Base-by-base conservation (phyloP, 1,139 yeast species). In the Nakaseomyces sp. region DNA sequence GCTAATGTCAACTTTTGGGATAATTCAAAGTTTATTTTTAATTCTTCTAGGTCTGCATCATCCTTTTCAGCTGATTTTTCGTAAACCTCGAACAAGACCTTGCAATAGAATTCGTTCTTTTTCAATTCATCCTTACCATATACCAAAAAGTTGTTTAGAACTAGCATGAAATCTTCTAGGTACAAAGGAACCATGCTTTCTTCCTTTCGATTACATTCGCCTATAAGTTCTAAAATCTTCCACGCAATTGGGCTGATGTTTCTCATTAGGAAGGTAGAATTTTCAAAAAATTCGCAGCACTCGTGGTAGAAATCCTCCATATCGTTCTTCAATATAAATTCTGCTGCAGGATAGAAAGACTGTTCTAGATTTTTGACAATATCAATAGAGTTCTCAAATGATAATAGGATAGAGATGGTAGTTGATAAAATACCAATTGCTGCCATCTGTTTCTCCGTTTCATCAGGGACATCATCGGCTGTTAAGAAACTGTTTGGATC, bases 351-450 rank as follows among this genome's bases (percentile, higher is more conserved):
- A 36, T 77, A 68, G 48, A 84, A 77, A 4, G 82, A 78, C 49
- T 77, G 79, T 57, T 88, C 96, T 44, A 91, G 71, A 57, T 74
- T 73, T 41, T 70, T 65, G 37, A 89, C 74, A 45, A 85, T 73
- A 22, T 79, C 87, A 19, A 70, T 70, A 2, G 95, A 81, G 57
- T 82, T 84, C 61, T 91, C 97, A 63, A 91, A 80, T 10, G 95
- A 84, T 47, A 88, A 65, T 42, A 91, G 66, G n/a, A 91, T 82
- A 1, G 96, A 87, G 42, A 87, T 80, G 70, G 89, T 77, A 2
- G 97, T 89, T 55, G 84, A 87, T 53, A 91, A 69, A 25, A 88
- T 74, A 28, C 97, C 96, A 40, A 85, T 66, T 0, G 94, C 96
- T 1, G 96, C 89, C 74, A 85, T 79, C 26, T 83, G 79, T 63